Base-by-base conservation (phyloP, 164 flowering plant genomes). In the Pachysandra terminalis region DNA sequence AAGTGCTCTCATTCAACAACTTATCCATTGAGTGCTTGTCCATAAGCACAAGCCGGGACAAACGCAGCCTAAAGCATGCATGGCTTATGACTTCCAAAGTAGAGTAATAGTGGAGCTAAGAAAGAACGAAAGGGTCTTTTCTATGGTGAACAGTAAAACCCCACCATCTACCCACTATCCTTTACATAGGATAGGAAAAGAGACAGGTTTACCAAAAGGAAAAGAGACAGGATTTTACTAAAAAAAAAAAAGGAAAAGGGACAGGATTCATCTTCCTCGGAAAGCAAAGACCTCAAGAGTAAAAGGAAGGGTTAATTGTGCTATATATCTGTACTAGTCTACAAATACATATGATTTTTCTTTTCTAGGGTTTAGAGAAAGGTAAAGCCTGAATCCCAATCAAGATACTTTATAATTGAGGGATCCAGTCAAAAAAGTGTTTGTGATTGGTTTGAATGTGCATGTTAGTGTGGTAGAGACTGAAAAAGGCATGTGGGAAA, bases 331-430 rank as follows among this genome's bases (percentile, higher is more conserved):
- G 4, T 45, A 21, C 0, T 45, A 21, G 35, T 5, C 10, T 63
- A 16, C 19, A 12, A 1, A 28, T 63, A 16, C 19, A 12, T 5
- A 28, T 12, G 21, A n/a, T 55, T 56, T 37, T 9, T 37, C 25
- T 40, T 74, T 68, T 72, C 72, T 78, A 16, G 76, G 75, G 66
- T 59, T 61, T 48, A 68, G 69, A 37, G 68, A 51, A 68, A 75
- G 67, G 63, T 63, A 70, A 72, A 78, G 71, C 67, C 66, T 70
- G 52, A 73, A 73, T 71, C 75, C 73, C 71, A 59, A 70, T 68
- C 66, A 61, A 51, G 56, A 66, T 73, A 54, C 67, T 58, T 16
- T 59, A 35, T 45, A 37, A 65, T 59, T 65, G 59, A 23, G 63
- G 73, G 61, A 68, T 57, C 65, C 55, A 65, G 69, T 73, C 77